A percentile compares a stretch with the other conserved stretches of the same genome.
Conservation (phyloP, 164 flowering plant species). For the Taxillus chinensis region DNA sequence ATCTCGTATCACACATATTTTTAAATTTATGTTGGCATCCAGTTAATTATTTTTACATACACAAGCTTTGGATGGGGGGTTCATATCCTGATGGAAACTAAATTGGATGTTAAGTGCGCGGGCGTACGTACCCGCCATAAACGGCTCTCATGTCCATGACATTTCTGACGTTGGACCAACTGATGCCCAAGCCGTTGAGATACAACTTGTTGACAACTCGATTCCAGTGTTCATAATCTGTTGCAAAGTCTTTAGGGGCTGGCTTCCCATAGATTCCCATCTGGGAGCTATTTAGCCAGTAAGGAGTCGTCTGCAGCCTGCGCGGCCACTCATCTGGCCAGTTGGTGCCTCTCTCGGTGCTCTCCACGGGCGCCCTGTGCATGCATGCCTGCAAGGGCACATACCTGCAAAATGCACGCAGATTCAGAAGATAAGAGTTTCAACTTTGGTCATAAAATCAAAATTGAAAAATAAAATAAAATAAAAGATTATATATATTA, state of each 20-base stretch:
- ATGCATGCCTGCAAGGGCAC: conserved; percentile 84
- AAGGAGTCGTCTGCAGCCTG: conserved; percentile 50
- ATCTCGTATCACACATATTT: too few relatives aligned
- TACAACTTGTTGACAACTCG: conserved; percentile 46
- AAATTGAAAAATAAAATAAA: background rate
- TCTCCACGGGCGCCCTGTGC: conserved; percentile 47
- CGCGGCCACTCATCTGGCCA: conserved; percentile 88
- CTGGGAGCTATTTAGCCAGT: conserved; percentile 77
- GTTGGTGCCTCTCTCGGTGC: conserved; percentile 44
- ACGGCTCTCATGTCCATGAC: conserved; percentile 99
- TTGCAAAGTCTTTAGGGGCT: conserved; percentile 65
- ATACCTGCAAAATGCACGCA: conserved; percentile 39
- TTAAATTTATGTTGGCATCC: too few relatives aligned
- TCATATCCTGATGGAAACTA: too few relatives aligned
- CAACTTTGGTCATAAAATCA: background rate
- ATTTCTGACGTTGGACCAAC: conserved; percentile 78
- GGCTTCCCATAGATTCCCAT: conserved; percentile 79
- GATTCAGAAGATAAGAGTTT: background rate
- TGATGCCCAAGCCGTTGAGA: conserved; percentile 57
- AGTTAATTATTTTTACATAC: too few relatives aligned
- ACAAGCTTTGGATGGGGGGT: too few relatives aligned
- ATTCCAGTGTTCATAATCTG: conserved; percentile 80
- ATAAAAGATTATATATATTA: conserved; percentile 12
- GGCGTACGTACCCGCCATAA: conserved; percentile 92
- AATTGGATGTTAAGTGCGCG: background rate